Percentiles rank a stretch among this genome's conserved stretches.
These are phyloP conservation scores for Pleodorina starrii DNA, from an alignment of 139 green algal species.

Conservation along the genomic window DNA sequence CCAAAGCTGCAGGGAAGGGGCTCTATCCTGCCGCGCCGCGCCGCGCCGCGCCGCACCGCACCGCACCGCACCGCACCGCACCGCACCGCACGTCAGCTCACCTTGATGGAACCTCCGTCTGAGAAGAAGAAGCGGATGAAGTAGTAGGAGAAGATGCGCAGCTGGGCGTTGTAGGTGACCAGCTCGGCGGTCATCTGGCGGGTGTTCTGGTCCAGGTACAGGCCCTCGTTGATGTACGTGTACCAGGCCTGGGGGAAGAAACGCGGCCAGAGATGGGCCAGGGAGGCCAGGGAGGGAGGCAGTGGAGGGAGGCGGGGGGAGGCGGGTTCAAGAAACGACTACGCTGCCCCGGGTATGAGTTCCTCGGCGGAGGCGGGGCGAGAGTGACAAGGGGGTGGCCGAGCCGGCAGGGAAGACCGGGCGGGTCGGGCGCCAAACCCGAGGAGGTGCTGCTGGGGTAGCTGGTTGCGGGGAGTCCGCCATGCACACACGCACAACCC, in stretches of 20 bases:
- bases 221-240: constrained; percentile 77
- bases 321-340: too few relatives aligned
- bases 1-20: too few relatives aligned
- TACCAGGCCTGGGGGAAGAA: constrained; percentile 61
- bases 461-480: background rate
- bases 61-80: too few relatives aligned
- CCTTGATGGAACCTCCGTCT: constrained; percentile 80
- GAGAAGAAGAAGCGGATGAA: constrained; percentile 57
- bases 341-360: too few relatives aligned
- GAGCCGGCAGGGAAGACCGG: too few relatives aligned
- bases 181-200: constrained; percentile 73
- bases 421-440: too few relatives aligned
- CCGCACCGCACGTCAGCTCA: constrained; percentile 9
- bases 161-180: constrained; percentile 89
- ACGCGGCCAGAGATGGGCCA: background rate
- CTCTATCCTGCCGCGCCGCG: too few relatives aligned
- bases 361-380: too few relatives aligned
- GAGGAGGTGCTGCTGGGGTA: too few relatives aligned
- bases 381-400: too few relatives aligned
- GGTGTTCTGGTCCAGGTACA: constrained; percentile 83
- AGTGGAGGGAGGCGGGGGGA: background rate
- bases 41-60: too few relatives aligned
- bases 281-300: background rate
- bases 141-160: constrained; percentile 80
- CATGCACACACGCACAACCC: background rate